Base-by-base conservation (phyloP, 305 asterid species). In the Euphrasia arctica region DNA sequence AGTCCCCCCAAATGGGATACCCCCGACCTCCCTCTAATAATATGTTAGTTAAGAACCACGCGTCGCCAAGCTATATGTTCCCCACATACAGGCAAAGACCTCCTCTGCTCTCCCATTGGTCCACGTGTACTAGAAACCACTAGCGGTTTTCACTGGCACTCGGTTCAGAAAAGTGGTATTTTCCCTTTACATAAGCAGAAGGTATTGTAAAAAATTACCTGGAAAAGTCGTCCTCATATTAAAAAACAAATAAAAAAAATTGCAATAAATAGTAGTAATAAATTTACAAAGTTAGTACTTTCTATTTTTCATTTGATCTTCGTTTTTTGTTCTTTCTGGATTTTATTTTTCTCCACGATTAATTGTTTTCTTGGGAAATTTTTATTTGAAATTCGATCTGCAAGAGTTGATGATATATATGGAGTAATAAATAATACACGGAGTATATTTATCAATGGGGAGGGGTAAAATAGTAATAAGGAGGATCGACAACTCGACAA, bases 401-500 rank as follows among this genome's bases (percentile, higher is more conserved):
- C 10, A 18, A 32, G 8, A 60, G 0, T 5, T 25, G 4, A 31
- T 25, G 4, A 31, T 31, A 31, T 31, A 31, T 31, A 31, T 31
- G 34, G 34, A 31, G 12, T 32, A 58, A 9, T n/a, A 3, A 1
- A 41, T 4, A 10, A 2, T 18, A 1, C 22, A 18, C 22, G 22
- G 22, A 18, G 22, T 18, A 18, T 18, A 18, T 18, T 1, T 8
- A 9, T 29, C 22, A 36, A 77, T 77, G 82, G 82, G 82, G 10
- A 70, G 82, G 49, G 82, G 82, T 64, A 77, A 77, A 66, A 77
- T 77, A 18, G 77, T 58, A 54, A 77, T 77, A 27, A 32, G 74
- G 71, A 77, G 77, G 55, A 77, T 77, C 74, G 82, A 77, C 69
- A 68, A 77, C 58, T 67, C 71, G 64, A 77, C 82, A 39, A 77